These are phyloP conservation scores for Gamarada debralockiae DNA, from an alignment of 495 filamentous ascomycete genomes.

Conservation along the genomic window DNA sequence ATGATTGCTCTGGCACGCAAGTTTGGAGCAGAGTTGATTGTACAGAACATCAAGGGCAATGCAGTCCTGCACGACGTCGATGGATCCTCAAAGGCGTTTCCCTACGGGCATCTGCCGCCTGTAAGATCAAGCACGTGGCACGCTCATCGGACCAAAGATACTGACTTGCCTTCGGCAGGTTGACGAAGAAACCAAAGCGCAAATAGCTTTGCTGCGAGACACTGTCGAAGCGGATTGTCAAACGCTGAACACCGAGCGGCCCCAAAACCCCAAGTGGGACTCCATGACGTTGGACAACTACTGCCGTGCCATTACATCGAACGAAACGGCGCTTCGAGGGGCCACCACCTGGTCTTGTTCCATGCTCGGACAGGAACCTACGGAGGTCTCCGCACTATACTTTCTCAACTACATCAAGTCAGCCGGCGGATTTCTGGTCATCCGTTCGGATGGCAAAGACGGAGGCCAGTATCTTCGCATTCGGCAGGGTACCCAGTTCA, in stretches of 20 bases:
- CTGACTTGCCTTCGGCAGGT: too few relatives aligned
- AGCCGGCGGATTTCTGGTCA: conserved; percentile 34
- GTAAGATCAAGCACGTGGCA: too few relatives aligned
- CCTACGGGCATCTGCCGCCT: not conserved
- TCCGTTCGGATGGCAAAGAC: conserved; percentile 34
- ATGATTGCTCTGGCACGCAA: conserved; percentile 31
- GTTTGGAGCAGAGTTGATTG: conserved; percentile 35
- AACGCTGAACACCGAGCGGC: not conserved
- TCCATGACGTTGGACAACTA: not conserved
- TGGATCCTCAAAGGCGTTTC: not conserved
- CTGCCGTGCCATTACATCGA: not conserved
- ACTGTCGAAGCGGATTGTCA: not conserved
- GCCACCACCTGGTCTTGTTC: conserved; percentile 38
- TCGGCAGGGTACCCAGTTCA: conserved; percentile 2
- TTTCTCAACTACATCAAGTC: conserved; percentile 46
- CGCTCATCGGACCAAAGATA: too few relatives aligned
- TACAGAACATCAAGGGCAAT: conserved; percentile 37
- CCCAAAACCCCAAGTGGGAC: not conserved
- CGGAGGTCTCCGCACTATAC: conserved; percentile 38
- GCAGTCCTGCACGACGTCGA: not conserved
- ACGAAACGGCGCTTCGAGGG: conserved; percentile 20
- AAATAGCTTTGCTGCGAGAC: conserved; percentile 9
- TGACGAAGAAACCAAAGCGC: not conserved
- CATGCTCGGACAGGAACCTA: conserved; percentile 29
- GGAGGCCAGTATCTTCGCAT: conserved; percentile 40